Base-by-base conservation (phyloP, 495 filamentous ascomycete genomes). In the Chaetomium fimeti region DNA sequence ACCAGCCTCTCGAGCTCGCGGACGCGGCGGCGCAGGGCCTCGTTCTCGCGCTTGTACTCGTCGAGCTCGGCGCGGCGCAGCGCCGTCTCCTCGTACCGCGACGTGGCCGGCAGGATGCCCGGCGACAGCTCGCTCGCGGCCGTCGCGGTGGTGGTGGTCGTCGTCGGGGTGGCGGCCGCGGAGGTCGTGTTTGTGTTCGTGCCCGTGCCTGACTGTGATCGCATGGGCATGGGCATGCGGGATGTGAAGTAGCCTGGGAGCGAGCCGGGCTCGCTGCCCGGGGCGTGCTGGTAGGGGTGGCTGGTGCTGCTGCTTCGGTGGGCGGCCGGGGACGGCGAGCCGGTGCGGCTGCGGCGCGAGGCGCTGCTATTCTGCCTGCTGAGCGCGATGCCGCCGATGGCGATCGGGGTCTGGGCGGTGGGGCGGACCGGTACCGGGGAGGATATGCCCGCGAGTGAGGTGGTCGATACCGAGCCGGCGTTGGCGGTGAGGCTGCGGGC, bases 31-130 rank as follows among this genome's bases (percentile, higher is more conserved):
- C 88, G 88, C 51, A 97, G 78, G 43, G 79, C 72, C 61, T 95
- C 92, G 69, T 97, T 97, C 77, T 97, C 92, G 12, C 82, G 78
- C 75, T 89, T 91, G 43, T 88, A 84, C 7, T 76, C 75, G 53
- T 96, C 91, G 15, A 94, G 69, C 70, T 95, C 91, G 54, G 81
- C 79, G 47, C 86, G 83, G 61, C 90, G 88, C 57, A 84, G 81
- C 0, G 84, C 81, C 3, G 84, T 82, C 73, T 95, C 91, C 68
- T 93, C 90, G 71, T 89, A 89, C 5, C 89, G 77, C 61, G 78
- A 68, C n/a, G 82, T 83, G 25, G 77, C 79, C n/a, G 78, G 81
- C 22, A 85, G 49, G 38, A 80, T 70, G n/a, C 75, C 78, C 0
- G 79, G 79, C 2, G 79, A 81, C 18, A 77, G 71, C 64, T 81